Evolutionary conservation across 2,329 filamentous ascomycete species (phyloP).

Genomic region (Hypoxylon sp.): DNA sequence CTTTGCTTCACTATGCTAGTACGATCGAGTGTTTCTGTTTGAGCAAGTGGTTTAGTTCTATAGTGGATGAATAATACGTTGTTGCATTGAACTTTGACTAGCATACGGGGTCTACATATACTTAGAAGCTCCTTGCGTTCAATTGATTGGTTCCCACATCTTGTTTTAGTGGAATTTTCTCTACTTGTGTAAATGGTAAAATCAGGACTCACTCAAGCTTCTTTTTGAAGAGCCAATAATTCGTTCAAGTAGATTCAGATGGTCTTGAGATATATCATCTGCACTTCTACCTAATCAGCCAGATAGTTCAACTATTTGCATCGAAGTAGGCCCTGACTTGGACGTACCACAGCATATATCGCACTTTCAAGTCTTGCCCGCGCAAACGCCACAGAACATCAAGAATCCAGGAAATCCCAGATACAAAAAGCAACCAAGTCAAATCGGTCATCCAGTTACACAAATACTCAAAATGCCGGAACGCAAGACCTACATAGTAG

Average conservation of each 20-base stretch:
- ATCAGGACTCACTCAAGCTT: slow-evolving; percentile 5
- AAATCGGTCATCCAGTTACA: background rate
- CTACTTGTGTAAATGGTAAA: background rate
- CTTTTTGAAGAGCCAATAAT: slow-evolving; percentile 3
- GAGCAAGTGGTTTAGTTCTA: background rate
- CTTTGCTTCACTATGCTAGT: slow-evolving; percentile 8
- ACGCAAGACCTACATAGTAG: slow-evolving; percentile 88
- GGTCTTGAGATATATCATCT: background rate
- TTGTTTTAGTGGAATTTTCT: slow-evolving; percentile 29
- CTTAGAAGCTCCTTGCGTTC: slow-evolving; percentile 3
- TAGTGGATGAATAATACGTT: background rate
- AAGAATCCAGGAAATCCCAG: background rate
- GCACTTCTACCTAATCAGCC: background rate
- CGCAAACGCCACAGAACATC: background rate
- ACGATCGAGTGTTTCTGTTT: slow-evolving; percentile 10
- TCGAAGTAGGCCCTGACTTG: background rate
- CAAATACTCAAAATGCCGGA: slow-evolving; percentile 43
- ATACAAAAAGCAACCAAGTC: background rate
- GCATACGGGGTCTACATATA: slow-evolving; percentile 25
- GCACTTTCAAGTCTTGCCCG: background rate
- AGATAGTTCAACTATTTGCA: background rate
- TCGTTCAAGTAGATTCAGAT: background rate
- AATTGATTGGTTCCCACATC: slow-evolving; percentile 41
- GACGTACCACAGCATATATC: background rate
- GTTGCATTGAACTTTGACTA: slow-evolving; percentile 8